Conservation (phyloP, 2,329 filamentous ascomycete species). For the Xylaria digitata region DNA sequence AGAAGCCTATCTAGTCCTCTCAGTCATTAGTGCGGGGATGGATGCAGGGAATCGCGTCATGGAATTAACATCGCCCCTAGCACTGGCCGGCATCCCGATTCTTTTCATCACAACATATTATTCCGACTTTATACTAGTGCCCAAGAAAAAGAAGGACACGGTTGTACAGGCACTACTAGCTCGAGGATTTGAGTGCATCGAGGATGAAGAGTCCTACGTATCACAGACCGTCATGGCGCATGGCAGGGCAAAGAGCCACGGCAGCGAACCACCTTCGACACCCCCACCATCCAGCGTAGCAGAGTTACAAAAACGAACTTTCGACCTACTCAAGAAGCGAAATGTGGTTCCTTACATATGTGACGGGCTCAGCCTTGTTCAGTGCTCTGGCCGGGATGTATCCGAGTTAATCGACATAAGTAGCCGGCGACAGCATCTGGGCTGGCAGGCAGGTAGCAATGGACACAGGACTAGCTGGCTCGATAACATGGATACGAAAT, state of each 20-base stretch:
- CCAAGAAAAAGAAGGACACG: conserved; percentile 75
- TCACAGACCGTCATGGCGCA: conserved; percentile 60
- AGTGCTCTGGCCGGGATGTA: conserved; percentile 77
- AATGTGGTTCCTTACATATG: conserved; percentile 80
- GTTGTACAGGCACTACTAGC: conserved; percentile 82
- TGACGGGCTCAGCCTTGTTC: conserved; percentile 75
- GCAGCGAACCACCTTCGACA: conserved; percentile 67
- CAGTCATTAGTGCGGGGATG: conserved; percentile 88
- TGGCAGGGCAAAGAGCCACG: conserved; percentile 49
- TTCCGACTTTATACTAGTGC: conserved; percentile 95
- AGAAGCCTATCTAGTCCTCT: conserved; percentile 88
- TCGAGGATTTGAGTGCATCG: conserved; percentile 86
- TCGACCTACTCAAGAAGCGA: conserved; percentile 81
- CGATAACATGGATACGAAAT: conserved; percentile 69
- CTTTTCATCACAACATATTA: conserved; percentile 99
- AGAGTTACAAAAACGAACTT: conserved; percentile 86
- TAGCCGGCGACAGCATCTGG: conserved; percentile 47
- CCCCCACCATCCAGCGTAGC: conserved; percentile 81
- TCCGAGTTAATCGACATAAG: conserved; percentile 56
- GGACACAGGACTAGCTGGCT: conserved; percentile 61
- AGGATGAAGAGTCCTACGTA: conserved; percentile 74
- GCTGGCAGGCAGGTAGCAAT: conserved; percentile 54
- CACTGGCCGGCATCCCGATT: conserved; percentile 91
- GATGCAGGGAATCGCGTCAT: conserved; percentile 92
- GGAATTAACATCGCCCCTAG: conserved; percentile 89